Conservation (phyloP, 352 stramenopile genomes). For the Blastocystis sp. region DNA sequence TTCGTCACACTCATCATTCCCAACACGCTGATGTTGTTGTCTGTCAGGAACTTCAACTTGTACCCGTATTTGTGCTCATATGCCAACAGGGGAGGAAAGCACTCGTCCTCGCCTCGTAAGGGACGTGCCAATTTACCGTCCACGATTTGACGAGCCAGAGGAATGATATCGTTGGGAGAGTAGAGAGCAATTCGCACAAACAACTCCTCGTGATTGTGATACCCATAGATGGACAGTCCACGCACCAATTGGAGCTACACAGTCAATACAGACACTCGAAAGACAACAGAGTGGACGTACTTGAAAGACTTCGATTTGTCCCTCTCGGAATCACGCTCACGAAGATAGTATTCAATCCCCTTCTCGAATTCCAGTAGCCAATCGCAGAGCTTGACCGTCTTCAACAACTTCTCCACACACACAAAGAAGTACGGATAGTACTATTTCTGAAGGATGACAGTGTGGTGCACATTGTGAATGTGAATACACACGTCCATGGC, state of each 20-base stretch:
- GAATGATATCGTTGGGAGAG: not conserved
- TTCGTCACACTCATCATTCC: conserved; percentile 27
- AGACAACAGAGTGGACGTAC: conserved; percentile 20
- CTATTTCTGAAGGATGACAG: not conserved
- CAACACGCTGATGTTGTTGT: conserved; percentile 44
- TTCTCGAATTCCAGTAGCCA: conserved; percentile 21
- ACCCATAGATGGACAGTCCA: conserved; percentile 37
- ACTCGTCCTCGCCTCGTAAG: not conserved
- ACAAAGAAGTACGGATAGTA: conserved; percentile 66
- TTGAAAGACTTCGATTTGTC: not conserved
- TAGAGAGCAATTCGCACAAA: not conserved
- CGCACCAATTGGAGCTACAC: conserved; percentile 40
- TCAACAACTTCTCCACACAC: not conserved
- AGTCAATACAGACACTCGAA: not conserved
- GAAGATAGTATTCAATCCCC: conserved; percentile 37
- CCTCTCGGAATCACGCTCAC: not conserved
- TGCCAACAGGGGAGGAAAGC: conserved; percentile 20
- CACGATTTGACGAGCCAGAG: not conserved
- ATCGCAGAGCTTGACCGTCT: not conserved
- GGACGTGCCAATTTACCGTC: not conserved
- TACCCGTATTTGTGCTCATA: conserved; percentile 68
- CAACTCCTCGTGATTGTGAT: conserved; percentile 20
- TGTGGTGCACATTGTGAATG: conserved; percentile 21
- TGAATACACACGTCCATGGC: conserved; percentile 36
- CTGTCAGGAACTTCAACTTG: conserved; percentile 65